Evolutionary conservation across 345 rosid genomes (phyloP).

Genomic region (Camelina sativa): DNA sequence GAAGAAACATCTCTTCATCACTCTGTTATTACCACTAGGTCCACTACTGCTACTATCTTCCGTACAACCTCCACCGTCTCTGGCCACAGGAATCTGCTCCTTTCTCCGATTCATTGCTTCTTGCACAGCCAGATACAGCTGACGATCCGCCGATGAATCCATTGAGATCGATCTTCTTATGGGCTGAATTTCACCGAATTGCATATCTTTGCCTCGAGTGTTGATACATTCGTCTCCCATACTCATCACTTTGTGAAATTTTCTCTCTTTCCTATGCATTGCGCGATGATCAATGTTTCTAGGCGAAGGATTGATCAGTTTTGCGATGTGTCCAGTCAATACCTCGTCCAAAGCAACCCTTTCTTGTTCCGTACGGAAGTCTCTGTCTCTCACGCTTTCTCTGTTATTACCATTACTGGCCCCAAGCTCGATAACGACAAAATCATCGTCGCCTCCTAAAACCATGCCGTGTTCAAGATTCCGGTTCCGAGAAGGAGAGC

Average conservation of each 20-base stretch:
- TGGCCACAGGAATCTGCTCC: constrained; percentile 28
- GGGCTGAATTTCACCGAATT: constrained; percentile 62
- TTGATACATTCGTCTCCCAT: constrained; percentile 93
- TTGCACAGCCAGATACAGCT: constrained; percentile 64
- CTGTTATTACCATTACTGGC: constrained; percentile 29
- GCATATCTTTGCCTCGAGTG: constrained; percentile 58
- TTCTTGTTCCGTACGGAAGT: constrained; percentile 52
- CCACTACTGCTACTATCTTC: constrained; percentile 37
- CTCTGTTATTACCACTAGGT: constrained; percentile 42
- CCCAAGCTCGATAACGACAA: constrained; percentile 79
- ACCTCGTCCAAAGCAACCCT: constrained; percentile 50
- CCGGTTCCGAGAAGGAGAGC: constrained; percentile 38
- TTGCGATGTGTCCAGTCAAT: constrained; percentile 18
- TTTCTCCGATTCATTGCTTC: constrained; percentile 54
- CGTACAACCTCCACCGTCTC: constrained; percentile 42
- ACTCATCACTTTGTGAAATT: constrained; percentile 57
- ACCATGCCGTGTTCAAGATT: constrained; percentile 28
- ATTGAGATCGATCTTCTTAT: constrained; percentile 88
- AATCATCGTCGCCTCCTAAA: constrained; percentile 61
- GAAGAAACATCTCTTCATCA: constrained; percentile 69
- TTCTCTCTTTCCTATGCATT: constrained; percentile 46
- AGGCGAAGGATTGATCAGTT: constrained; percentile 48
- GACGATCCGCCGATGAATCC: constrained; percentile 86
- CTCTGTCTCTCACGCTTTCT: constrained; percentile 41
- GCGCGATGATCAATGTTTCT: constrained; percentile 48